Evolutionary conservation across 176 grass and related monocot genomes (phyloP).

Genomic region (Musa schizocarpa): DNA sequence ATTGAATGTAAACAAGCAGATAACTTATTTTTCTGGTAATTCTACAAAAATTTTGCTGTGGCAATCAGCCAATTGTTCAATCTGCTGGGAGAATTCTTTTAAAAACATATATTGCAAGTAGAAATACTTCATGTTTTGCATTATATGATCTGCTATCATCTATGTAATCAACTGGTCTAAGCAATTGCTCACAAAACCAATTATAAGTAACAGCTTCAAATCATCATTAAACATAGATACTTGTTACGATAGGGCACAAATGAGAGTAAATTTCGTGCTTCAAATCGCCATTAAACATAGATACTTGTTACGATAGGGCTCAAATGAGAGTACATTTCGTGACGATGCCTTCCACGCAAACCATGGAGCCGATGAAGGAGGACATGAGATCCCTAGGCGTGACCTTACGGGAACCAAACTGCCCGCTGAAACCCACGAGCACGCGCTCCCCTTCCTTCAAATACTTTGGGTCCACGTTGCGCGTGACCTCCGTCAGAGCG

Average conservation of each 20-base stretch:
- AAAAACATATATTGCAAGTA: no score
- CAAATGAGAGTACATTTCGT: conserved; percentile 67
- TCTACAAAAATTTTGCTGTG: no score
- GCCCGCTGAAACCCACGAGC: conserved; percentile 78
- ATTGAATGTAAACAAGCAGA: no score
- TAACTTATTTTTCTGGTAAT: no score
- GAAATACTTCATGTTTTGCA: no score
- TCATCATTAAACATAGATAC: background rate
- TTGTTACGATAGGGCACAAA: background rate
- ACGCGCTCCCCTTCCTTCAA: conserved; percentile 78
- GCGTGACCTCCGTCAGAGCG: conserved; percentile 72
- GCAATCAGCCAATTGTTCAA: no score
- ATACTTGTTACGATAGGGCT: background rate
- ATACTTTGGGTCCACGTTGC: conserved; percentile 64
- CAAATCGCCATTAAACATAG: background rate
- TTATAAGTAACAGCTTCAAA: background rate
- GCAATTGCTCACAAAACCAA: background rate
- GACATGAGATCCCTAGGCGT: conserved; percentile 98
- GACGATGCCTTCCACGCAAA: conserved; percentile 94
- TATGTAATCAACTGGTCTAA: no score
- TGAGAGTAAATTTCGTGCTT: conserved; percentile 68
- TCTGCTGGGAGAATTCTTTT: no score
- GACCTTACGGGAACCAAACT: conserved; percentile 90
- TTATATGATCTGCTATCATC: no score
- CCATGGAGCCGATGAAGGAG: conserved; percentile 93